These are phyloP conservation scores for Ceriops decandra DNA, from an alignment of 345 rosid species.

Conservation along the genomic window DNA sequence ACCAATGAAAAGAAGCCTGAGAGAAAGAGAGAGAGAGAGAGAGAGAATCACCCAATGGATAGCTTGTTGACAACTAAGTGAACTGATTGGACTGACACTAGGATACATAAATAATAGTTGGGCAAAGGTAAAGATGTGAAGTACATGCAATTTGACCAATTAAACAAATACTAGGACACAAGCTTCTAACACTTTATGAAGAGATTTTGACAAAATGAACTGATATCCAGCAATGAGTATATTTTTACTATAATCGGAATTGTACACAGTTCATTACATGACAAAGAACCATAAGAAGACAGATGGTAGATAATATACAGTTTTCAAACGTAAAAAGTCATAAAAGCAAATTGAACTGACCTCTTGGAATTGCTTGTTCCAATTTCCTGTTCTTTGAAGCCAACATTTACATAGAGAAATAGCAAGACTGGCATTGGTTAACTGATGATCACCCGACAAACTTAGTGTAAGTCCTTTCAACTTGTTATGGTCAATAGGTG, in stretches of 20 bases:
- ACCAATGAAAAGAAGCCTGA: not conserved
- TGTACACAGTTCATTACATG: not conserved
- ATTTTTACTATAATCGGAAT: not conserved
- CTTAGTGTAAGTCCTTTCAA: conserved; percentile 56
- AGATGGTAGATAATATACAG: not conserved
- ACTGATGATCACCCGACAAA: conserved; percentile 82
- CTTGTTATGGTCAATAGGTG: conserved; percentile 47
- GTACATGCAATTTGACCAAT: too few relatives aligned
- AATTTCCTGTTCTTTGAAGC: conserved; percentile 75
- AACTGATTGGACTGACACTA: not conserved
- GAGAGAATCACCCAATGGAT: not conserved
- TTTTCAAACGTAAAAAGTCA: not conserved
- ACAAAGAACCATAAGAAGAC: not conserved
- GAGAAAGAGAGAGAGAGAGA: not conserved
- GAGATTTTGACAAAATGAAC: not conserved
- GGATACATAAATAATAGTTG: not conserved
- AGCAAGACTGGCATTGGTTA: conserved; percentile 84
- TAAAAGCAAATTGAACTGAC: conserved; percentile 30
- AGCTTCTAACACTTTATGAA: not conserved
- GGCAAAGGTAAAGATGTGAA: not conserved
- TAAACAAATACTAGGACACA: not conserved
- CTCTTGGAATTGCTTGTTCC: conserved; percentile 48
- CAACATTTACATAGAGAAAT: conserved; percentile 75
- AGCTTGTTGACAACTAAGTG: not conserved
- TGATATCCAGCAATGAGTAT: not conserved